Conservation (phyloP, 2,329 filamentous ascomycete genomes). For the Monosporascus sp. region DNA sequence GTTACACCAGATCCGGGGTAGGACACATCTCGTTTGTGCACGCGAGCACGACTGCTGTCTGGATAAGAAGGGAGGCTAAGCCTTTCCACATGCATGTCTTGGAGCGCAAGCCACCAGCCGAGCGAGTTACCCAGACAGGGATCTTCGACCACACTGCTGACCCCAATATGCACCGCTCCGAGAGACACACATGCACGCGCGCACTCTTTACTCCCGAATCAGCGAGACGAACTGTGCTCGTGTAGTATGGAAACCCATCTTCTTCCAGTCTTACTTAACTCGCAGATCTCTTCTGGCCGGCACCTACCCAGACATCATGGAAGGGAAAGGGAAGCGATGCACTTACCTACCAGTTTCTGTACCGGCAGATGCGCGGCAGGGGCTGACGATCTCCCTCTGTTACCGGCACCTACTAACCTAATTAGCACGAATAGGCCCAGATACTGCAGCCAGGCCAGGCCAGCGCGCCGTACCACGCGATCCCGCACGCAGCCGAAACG, state of each 20-base stretch:
- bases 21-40: background rate
- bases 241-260: background rate
- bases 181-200: background rate
- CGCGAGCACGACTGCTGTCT: background rate
- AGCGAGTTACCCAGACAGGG: background rate
- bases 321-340: too few species aligned
- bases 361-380: background rate
- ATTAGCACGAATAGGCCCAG: background rate
- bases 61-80: background rate
- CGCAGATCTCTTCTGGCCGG: too few species aligned
- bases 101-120: background rate
- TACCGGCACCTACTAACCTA: background rate
- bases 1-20: background rate
- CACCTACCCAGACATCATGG: too few species aligned
- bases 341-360: too few species aligned
- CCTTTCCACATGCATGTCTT: background rate
- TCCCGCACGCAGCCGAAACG: background rate
- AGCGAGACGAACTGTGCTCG: background rate
- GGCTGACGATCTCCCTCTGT: background rate
- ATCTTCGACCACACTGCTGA: background rate
- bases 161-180: background rate
- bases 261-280: background rate
- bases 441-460: background rate
- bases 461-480: background rate
- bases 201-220: background rate